Evolutionary conservation across 2,329 filamentous ascomycete genomes (phyloP), one percentile per base, ranked within the genome.

Genomic region (Ciborinia camelliae): DNA sequence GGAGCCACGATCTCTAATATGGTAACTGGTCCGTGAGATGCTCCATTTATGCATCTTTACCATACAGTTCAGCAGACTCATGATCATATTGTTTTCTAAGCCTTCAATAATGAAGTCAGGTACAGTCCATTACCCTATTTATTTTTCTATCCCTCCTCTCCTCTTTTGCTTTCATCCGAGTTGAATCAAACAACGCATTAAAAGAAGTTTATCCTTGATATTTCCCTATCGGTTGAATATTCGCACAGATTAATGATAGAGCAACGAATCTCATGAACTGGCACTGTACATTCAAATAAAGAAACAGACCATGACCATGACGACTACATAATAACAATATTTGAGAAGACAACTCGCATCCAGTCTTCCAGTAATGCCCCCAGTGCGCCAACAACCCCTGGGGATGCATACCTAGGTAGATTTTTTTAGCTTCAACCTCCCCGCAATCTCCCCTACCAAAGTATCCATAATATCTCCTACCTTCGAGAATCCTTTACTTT

Each of bases 361-460:
- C 20, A 35, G 20, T 35, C 18, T 52, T 30, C n/a, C 20, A 35
- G 23, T 28, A 47, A n/a, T 47, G 43, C 43, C 20, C n/a, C 20
- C 26, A 32, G 18, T 26, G 52, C 52, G n/a, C 7, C 52, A 37
- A 48, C 37, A 47, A 57, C 18, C 41, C 61, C 52, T 63, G 52
- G 20, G 26, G 30, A n/a, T 62, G 48, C 37, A 62, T 53, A 12
- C 8, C 48, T 32, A 52, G 30, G 6, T 20, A 48, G 23, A 52
- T 14, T 26, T 7, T 18, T 26, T 53, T 54, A 62, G 59, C 48
- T 54, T 54, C 32, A 28, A n/a, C 52, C 61, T 58, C 61, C 61
- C 61, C 61, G 61, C 61, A 63, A 58, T 63, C 32, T 58, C 30
- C 52, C 50, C 52, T 50, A 58, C 32, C 60, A 54, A 53, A 23